phyloP scores from a whole-genome alignment of 345 rosid genomes.

The Excoecaria cochinchinensis region DNA sequence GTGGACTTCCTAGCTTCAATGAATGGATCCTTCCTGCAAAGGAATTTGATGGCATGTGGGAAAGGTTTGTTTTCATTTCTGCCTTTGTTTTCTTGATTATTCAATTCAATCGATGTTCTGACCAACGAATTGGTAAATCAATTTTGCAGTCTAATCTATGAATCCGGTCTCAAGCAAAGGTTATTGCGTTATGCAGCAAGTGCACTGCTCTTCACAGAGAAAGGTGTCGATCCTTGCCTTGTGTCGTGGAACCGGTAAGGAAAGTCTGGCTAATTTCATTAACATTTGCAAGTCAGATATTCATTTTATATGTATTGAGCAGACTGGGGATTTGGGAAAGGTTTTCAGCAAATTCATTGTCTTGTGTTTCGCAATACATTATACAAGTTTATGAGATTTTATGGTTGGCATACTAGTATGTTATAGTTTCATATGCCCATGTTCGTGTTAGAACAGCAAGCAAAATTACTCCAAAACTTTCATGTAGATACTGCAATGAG shows the following conservation, averaged over 20 bases:
- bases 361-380: not conserved
- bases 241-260: constrained; percentile 94
- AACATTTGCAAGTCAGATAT: not conserved
- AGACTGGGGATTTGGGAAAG: not conserved
- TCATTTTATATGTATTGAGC: not conserved
- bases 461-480: not conserved
- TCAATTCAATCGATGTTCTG: constrained; percentile 5
- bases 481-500: not conserved
- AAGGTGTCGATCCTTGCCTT: constrained; percentile 83
- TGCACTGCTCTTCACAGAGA: constrained; percentile 86
- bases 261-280: constrained; percentile 12
- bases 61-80: constrained; percentile 57
- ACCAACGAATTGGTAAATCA: constrained; percentile 8
- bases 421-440: not conserved
- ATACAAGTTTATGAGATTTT: not conserved
- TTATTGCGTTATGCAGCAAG: constrained; percentile 85
- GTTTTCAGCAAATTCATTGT: not conserved
- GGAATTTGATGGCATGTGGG: constrained; percentile 99
- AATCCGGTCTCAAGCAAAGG: constrained; percentile 90
- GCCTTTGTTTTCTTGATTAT: not conserved
- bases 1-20: constrained; percentile 81
- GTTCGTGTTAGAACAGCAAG: not conserved
- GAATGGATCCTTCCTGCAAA: constrained; percentile 97
- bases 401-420: not conserved
- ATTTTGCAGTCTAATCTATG: constrained; percentile 79